Percentiles rank a stretch among this genome's conserved stretches.
Evolutionary conservation across 192 early-diverging fungal species (phyloP).

Genomic region (Coemansia sp.): DNA sequence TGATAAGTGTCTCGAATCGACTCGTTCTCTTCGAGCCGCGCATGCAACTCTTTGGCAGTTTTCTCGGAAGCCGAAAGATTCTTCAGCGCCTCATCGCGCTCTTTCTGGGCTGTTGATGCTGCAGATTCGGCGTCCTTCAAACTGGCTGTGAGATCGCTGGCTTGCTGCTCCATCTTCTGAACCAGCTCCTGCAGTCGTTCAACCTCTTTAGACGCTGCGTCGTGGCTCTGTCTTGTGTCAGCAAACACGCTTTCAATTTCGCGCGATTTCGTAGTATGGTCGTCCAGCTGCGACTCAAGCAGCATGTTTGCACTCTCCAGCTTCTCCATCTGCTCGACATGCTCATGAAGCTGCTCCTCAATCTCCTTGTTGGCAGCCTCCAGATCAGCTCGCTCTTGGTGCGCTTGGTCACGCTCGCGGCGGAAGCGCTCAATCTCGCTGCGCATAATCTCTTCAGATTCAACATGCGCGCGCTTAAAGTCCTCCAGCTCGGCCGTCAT

Average conservation of each 20-base stretch:
- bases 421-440: constrained; percentile 57
- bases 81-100: constrained; percentile 6
- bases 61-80: constrained; percentile 35
- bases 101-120: constrained; percentile 5
- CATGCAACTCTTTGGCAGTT: constrained; percentile 63
- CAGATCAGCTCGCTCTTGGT: constrained; percentile 13
- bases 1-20: constrained; percentile 49
- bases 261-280: constrained; percentile 21
- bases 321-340: constrained; percentile 38
- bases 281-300: constrained; percentile 40
- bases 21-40: constrained; percentile 68
- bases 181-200: constrained; percentile 13
- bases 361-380: constrained; percentile 17
- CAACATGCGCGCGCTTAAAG: constrained; percentile 47
- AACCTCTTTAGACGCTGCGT: constrained; percentile 29
- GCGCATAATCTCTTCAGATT: constrained; percentile 52
- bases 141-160: constrained; percentile 10
- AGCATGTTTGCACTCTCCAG: constrained; percentile 42
- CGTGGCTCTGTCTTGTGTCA: constrained; percentile 28
- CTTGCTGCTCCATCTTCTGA: constrained; percentile 18
- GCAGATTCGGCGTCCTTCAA: constrained; percentile 11
- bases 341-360: constrained; percentile 43
- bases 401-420: constrained; percentile 48
- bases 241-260: constrained; percentile 29
- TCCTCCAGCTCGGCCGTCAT: constrained; percentile 58